Evolutionary conservation across 257 asterid genomes (phyloP).

Genomic region (Solanum medicagineum): DNA sequence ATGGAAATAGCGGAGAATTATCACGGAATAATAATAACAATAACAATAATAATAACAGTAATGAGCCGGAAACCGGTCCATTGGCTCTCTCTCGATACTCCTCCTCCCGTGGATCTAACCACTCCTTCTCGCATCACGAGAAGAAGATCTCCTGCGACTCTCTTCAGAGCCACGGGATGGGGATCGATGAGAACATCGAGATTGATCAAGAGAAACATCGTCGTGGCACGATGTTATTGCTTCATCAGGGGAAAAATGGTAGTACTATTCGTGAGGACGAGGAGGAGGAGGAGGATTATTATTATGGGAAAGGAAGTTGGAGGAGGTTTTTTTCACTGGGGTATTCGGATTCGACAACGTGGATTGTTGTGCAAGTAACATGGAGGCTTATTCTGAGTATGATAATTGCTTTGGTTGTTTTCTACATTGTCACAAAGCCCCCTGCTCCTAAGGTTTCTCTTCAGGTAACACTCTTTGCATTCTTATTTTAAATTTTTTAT

Average conservation of each 20-base stretch:
- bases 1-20: slow-evolving; percentile 19
- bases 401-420: slow-evolving; percentile 37
- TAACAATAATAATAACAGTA: background rate
- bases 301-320: slow-evolving; percentile 16
- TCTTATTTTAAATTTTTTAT: background rate
- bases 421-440: slow-evolving; percentile 57
- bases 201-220: background rate
- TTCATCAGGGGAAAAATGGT: background rate
- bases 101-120: slow-evolving; percentile 50
- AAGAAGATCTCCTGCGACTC: slow-evolving; percentile 15
- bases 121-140: slow-evolving; percentile 18
- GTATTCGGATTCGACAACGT: slow-evolving; percentile 35
- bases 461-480: slow-evolving; percentile 25
- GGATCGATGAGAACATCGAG: background rate
- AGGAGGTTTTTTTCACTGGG: slow-evolving; percentile 26
- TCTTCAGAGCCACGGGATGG: slow-evolving; percentile 1
- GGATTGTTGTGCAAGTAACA: slow-evolving; percentile 49
- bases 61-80: slow-evolving; percentile 2
- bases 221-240: background rate
- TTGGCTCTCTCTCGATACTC: slow-evolving; percentile 34
- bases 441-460: slow-evolving; percentile 46
- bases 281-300: background rate
- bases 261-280: background rate
- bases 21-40: background rate
- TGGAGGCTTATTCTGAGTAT: slow-evolving; percentile 70